A percentile compares a stretch with the other conserved stretches of the same genome.
phyloP scores from a whole-genome alignment of 2,329 filamentous ascomycete genomes.

The Colletotrichum sp. region DNA sequence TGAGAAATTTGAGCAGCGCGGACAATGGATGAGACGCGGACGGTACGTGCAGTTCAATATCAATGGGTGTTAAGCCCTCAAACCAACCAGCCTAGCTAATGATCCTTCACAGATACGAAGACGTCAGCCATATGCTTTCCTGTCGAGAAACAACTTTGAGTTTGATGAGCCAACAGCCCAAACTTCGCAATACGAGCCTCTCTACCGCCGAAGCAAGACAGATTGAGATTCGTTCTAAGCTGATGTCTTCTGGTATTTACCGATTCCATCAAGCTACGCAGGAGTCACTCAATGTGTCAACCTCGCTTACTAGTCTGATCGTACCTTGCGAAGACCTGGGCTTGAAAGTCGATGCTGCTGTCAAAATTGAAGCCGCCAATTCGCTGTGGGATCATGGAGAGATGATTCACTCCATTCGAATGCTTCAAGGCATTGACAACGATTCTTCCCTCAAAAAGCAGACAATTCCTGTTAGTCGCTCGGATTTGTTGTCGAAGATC shows the following conservation, averaged over 20 bases:
- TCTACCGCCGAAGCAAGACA: slow-evolving; percentile 68
- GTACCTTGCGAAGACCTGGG: slow-evolving; percentile 71
- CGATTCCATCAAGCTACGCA: slow-evolving; percentile 83
- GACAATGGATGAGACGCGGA: slow-evolving; percentile 82
- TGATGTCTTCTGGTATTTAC: slow-evolving; percentile 77
- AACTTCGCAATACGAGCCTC: slow-evolving; percentile 66
- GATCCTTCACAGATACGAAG: slow-evolving; percentile 63
- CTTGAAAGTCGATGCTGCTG: slow-evolving; percentile 76
- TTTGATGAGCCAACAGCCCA: slow-evolving; percentile 73
- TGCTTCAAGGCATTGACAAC: slow-evolving; percentile 77
- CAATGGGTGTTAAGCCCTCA: background rate
- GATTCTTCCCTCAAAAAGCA: slow-evolving; percentile 69
- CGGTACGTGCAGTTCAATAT: slow-evolving; percentile 56
- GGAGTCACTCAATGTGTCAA: slow-evolving; percentile 85
- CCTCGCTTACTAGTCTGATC: slow-evolving; percentile 81
- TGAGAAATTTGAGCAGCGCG: slow-evolving; percentile 66
- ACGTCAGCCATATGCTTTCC: slow-evolving; percentile 81
- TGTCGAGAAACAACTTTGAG: slow-evolving; percentile 85
- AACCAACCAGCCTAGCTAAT: background rate
- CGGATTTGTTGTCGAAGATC: slow-evolving; percentile 85
- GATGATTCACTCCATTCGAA: slow-evolving; percentile 84
- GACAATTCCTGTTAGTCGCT: slow-evolving; percentile 72
- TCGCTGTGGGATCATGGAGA: slow-evolving; percentile 96
- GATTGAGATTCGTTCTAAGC: slow-evolving; percentile 77
- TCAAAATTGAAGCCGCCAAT: slow-evolving; percentile 83